Base-by-base conservation (phyloP, 805 yeast species). In the Metschnikowia vanudenii region DNA sequence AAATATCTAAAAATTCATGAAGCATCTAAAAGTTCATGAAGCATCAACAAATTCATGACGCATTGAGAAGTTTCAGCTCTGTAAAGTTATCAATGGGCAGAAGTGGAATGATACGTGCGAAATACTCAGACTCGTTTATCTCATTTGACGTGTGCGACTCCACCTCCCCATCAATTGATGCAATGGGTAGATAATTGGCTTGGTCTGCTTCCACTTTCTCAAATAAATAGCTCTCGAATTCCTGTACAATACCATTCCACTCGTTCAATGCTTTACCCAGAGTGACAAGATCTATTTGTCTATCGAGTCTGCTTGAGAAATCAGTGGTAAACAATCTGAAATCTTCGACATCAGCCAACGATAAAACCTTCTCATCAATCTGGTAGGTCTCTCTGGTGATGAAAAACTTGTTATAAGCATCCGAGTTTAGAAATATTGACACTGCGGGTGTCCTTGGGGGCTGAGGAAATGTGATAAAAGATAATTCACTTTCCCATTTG, bases 211-310 rank as follows among this genome's bases (percentile, higher is more conserved):
- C 58, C 24, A 56, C 63, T 40, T 65, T 59, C 7, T 55, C 56
- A 43, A 56, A 57, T 48, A 75, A 58, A 48, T 68, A 78, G 4
- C 49, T 43, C 52, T 74, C 78, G 57, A 76, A 76, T 53, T 78
- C 82, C 12, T 69, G 67, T 18, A 78, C 75, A 35, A 69, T 60
- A 3, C 47, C 28, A 46, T 75, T 73, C 75, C 82, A 77, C 53
- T 80, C 86, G 54, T 74, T 76, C 42, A 81, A 55, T 8, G 79
- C 67, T 45, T 73, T 72, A 10, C 82, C 84, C 29, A 76, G 55
- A 4, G 45, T 36, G 13, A 34, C 19, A 28, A 47, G 41, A 7
- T 44, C 45, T n/a, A 44, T 35, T 9, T 44, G 46, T 6, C 26
- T 34, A 12, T n/a, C 20, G 20, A 46, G 35, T 35, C 10, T 22